Conservation (phyloP, 202 grass and related monocot species). For the Cymbopogon flexuosus region DNA sequence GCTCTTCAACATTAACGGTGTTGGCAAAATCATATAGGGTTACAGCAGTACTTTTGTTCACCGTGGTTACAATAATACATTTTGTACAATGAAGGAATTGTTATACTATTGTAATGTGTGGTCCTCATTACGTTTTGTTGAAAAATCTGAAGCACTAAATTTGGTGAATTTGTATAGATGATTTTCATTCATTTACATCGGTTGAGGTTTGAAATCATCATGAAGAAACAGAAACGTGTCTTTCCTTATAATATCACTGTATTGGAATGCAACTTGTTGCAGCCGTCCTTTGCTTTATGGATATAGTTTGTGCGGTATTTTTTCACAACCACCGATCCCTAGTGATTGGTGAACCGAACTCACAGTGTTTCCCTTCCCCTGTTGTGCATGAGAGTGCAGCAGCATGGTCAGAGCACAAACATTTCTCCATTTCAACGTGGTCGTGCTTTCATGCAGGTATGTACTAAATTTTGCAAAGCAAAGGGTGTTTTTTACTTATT, state of each 20-base stretch:
- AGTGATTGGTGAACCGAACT: not conserved
- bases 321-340: not conserved
- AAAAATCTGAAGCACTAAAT: not conserved
- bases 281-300: not conserved
- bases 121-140: not conserved
- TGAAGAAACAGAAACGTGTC: not conserved
- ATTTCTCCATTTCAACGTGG: not conserved
- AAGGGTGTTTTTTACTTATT: not conserved
- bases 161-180: not conserved
- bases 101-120: not conserved
- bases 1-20: conserved; percentile 1
- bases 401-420: not conserved
- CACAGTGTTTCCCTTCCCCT: not conserved
- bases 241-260: not conserved
- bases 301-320: not conserved
- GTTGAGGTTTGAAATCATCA: not conserved
- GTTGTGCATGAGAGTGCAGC: not conserved
- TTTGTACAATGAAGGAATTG: not conserved
- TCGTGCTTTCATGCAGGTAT: not conserved
- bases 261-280: not conserved
- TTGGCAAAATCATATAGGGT: not conserved
- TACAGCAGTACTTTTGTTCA: not conserved
- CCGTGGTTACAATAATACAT: not conserved
- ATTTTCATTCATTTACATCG: not conserved
- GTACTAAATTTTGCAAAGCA: not conserved